A percentile compares a stretch with the other conserved stretches of the same genome.
phyloP scores from a whole-genome alignment of 192 early-diverging fungal genomes.

The Coemansia sp. region DNA sequence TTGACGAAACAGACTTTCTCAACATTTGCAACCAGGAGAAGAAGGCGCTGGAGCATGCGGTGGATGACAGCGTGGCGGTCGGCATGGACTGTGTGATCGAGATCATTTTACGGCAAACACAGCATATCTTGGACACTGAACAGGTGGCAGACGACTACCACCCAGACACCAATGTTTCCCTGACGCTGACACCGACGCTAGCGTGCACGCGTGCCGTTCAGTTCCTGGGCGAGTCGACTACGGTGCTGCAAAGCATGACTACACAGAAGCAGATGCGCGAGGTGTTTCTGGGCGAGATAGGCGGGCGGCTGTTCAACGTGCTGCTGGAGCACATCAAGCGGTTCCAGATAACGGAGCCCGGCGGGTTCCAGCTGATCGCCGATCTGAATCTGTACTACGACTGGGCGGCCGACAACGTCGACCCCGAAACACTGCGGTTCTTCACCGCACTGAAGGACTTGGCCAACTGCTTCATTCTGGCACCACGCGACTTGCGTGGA shows the following conservation, averaged over 20 bases:
- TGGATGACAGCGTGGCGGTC: conserved; percentile 87
- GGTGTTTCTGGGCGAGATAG: conserved; percentile 90
- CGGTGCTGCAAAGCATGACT: conserved; percentile 66
- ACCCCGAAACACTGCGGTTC: conserved; percentile 39
- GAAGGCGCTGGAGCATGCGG: conserved; percentile 76
- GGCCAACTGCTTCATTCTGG: conserved; percentile 54
- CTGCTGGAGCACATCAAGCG: conserved; percentile 82
- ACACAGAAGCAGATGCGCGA: conserved; percentile 85
- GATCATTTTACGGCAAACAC: conserved; percentile 81
- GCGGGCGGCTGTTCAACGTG: conserved; percentile 79
- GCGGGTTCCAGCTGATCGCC: conserved; percentile 86
- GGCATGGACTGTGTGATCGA: conserved; percentile 94
- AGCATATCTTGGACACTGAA: conserved; percentile 74
- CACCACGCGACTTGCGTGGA: conserved; percentile 44
- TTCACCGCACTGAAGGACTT: conserved; percentile 55
- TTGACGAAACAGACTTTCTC: conserved; percentile 91
- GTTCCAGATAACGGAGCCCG: conserved; percentile 76
- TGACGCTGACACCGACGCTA: conserved; percentile 75
- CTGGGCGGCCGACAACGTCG: conserved; percentile 39
- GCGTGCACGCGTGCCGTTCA: conserved; percentile 79
- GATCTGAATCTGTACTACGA: conserved; percentile 54
- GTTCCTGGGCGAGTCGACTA: conserved; percentile 74
- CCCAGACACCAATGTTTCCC: conserved; percentile 58
- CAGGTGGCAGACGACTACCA: conserved; percentile 75
- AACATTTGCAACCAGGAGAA: conserved; percentile 91